Evolutionary conservation across 148 eudicot genomes (phyloP).

Genomic region (Amaranthus cruentus): DNA sequence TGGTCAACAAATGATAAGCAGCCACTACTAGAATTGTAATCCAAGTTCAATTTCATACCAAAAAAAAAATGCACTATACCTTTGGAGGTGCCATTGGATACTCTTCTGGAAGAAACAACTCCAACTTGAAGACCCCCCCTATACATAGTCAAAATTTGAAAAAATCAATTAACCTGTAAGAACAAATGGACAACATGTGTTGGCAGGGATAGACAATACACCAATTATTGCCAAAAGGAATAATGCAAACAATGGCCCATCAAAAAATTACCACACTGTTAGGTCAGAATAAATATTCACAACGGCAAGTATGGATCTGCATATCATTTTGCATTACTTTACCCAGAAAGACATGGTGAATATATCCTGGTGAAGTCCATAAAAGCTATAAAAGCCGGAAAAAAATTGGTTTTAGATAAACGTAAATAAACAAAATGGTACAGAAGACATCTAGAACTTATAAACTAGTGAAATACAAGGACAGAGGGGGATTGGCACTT

Average conservation of each 20-base stretch:
- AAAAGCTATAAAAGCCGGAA: neutral
- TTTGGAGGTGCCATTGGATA: conserved; percentile 99
- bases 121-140: conserved; percentile 99
- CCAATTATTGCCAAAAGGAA: conserved; percentile 1
- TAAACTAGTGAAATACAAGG: neutral
- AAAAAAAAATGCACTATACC: conserved; percentile 35
- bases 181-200: neutral
- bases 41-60: neutral
- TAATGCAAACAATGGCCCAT: neutral
- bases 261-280: neutral
- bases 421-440: neutral
- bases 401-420: neutral
- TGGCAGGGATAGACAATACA: neutral
- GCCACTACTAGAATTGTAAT: neutral
- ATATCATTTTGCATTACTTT: conserved; percentile 7
- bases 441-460: neutral
- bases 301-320: neutral
- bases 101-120: conserved; percentile 95
- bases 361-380: neutral
- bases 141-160: conserved; percentile 16
- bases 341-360: neutral
- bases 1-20: neutral
- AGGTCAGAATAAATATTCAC: conserved; percentile 4
- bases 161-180: neutral
- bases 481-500: neutral